A percentile compares a stretch with the other conserved stretches of the same genome.
Conservation (phyloP, 176 grass and related monocot species). For the Themeda triandra region DNA sequence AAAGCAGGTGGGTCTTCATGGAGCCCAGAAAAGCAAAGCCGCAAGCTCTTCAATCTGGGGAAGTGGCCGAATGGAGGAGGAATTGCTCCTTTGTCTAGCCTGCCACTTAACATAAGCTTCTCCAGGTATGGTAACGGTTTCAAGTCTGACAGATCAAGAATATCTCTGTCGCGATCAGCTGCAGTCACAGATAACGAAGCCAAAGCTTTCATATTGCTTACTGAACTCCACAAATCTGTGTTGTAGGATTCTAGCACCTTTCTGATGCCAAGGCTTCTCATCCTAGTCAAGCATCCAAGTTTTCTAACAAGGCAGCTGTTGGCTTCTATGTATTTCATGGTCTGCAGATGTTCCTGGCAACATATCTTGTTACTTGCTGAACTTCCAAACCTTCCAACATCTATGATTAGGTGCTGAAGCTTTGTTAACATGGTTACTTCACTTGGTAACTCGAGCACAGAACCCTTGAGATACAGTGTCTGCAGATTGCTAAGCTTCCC, state of each 20-base stretch:
- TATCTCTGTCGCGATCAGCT: conserved; percentile 4
- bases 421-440: conserved; percentile 26
- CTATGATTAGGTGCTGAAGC: conserved; percentile 31
- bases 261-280: conserved; percentile 25
- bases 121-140: conserved; percentile 12
- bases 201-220: conserved; percentile 36
- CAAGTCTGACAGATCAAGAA: conserved; percentile 18
- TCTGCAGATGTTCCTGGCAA: conserved; percentile 13
- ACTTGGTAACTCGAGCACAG: conserved; percentile 32
- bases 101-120: conserved; percentile 34
- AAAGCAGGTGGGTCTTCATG: conserved; percentile 29
- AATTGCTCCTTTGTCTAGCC: conserved; percentile 15
- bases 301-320: background rate
- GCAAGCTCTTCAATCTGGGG: conserved; percentile 6
- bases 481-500: conserved; percentile 37
- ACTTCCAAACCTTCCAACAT: background rate
- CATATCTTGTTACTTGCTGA: conserved; percentile 5
- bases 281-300: conserved; percentile 12
- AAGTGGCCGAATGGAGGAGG: background rate
- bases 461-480: conserved; percentile 34
- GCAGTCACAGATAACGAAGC: conserved; percentile 5
- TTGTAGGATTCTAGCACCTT: conserved; percentile 20
- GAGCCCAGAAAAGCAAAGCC: conserved; percentile 28
- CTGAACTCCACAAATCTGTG: conserved; percentile 30
- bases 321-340: conserved; percentile 24